Evolutionary conservation across 2,329 filamentous ascomycete species (phyloP), one percentile per base, ranked within the genome.

Genomic region (Hymenoscyphus fraxineus): DNA sequence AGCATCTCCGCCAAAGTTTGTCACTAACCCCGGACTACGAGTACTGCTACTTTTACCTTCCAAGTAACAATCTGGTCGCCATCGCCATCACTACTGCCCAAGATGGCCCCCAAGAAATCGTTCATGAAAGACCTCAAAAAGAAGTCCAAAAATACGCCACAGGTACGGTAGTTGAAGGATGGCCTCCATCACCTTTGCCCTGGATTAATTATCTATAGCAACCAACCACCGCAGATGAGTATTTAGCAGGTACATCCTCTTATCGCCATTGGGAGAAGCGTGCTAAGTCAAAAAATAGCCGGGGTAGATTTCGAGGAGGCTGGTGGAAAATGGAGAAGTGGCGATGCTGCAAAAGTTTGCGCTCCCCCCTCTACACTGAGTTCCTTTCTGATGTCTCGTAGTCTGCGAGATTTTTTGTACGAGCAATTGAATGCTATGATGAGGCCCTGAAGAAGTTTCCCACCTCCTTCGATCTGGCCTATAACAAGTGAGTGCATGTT

Each of bases 321-420:
- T 5, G 89, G 87, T 6, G 88, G 89, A 67, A 92, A 92, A 81
- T 91, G 88, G 86, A 82, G 88, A 59, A 88, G 83, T 44, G 89
- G 89, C 27, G 89, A 92, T 74, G 82, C 86, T 22, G 83, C 80
- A 59, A 92, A 91, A 65, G 74, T 73, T 64, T 62, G 65, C 44
- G 44, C 44, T 51, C 31, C 3, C 31, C 13, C 27, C 27, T 6
- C 4, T n/a, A n/a, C 54, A 32, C 16, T 3, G 32, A 7, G 7
- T 58, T 44, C 38, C 16, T 64, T 6, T 56, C 54, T 67, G 12
- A 56, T 38, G 27, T 32, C 41, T 38, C 16, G 9, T 62, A 76
- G 73, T 79, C 78, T 0, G 70, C 78, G 60, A 73, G 79, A 58
- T 86, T 86, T 69, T 87, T 85, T 72, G 80, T 86, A 68, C 80